Evolutionary conservation across 2,329 filamentous ascomycete genomes (phyloP), one percentile per base, ranked within the genome.

Genomic region (Colletotrichum liriopes): DNA sequence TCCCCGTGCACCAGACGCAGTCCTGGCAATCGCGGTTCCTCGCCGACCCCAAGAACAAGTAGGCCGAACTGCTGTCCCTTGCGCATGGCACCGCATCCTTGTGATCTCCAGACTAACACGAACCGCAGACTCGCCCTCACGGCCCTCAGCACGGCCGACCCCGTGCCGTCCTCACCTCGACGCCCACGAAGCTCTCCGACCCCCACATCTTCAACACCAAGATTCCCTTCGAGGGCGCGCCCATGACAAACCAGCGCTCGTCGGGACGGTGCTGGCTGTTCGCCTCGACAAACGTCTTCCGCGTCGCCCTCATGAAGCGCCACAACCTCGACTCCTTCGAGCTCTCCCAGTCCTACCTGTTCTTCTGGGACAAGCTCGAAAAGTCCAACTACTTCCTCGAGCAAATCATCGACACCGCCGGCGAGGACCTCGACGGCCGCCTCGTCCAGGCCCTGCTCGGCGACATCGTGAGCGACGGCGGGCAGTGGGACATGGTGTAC

Each of bases 301-400:
- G 95, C 37, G 89, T 97, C n/a, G 93, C 94, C 1, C 86, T 97
- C 58, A 96, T 96, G 92, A 93, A 93, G 82, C 92, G 92, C 77
- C 93, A 97, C 82, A 90, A 91, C 74, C 88, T 97, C 26, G 89
- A 91, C 58, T 86, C 89, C 65, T 97, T 97, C 77, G 93, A 97
- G 85, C 86, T 98, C n/a, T 95, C 92, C 39, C 95, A 97, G 82
- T 87, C 92, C 1, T 97, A 97, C 78, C 88, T 97, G 5, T 97
- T 96, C 84, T 97, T 94, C 87, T 97, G 93, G 92, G 95, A 98
- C 81, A 97, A 97, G 84, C 89, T 97, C 26, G 95, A 98, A 82
- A 97, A 97, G 82, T 88, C 93, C 11, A 97, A 97, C 81, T 97
- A 90, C 85, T 97, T 97, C 84, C 88, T 97, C 23, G 94, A 97